Evolutionary conservation across 2,329 filamentous ascomycete species (phyloP).

Genomic region (Trichoderma hamatum): DNA sequence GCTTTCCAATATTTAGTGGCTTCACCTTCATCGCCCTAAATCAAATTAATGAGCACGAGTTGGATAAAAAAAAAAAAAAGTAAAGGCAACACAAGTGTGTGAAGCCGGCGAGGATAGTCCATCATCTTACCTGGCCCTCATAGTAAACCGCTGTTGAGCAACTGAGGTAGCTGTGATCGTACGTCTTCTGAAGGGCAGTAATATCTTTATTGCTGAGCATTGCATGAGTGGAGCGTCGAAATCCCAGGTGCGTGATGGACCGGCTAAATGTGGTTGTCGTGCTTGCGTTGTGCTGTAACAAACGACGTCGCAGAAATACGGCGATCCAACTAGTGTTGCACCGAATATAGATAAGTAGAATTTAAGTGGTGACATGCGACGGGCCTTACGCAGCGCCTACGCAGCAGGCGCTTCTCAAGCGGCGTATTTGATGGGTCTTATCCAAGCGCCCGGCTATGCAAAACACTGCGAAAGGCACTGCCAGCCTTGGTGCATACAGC

Average conservation of each 20-base stretch:
- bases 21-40: constrained; percentile 85
- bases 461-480: not conserved
- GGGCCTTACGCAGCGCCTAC: not conserved
- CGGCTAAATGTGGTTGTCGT: not conserved
- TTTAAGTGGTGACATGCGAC: constrained; percentile 19
- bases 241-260: not conserved
- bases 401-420: not conserved
- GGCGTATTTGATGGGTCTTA: constrained; percentile 3
- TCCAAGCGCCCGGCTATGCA: not conserved
- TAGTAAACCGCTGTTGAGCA: constrained; percentile 97
- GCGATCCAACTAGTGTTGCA: not conserved
- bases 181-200: constrained; percentile 89
- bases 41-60: not conserved
- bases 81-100: not conserved
- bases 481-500: not conserved
- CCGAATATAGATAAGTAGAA: not conserved
- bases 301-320: not conserved
- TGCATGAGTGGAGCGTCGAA: constrained; percentile 34
- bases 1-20: constrained; percentile 88
- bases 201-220: constrained; percentile 61
- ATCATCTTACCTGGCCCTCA: constrained; percentile 74
- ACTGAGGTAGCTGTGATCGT: constrained; percentile 92
- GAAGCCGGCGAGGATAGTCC: not conserved
- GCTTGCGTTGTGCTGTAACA: not conserved
- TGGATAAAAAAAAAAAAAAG: not conserved